Base-by-base conservation (phyloP, 306 rosid species). In the Albizia julibrissin region DNA sequence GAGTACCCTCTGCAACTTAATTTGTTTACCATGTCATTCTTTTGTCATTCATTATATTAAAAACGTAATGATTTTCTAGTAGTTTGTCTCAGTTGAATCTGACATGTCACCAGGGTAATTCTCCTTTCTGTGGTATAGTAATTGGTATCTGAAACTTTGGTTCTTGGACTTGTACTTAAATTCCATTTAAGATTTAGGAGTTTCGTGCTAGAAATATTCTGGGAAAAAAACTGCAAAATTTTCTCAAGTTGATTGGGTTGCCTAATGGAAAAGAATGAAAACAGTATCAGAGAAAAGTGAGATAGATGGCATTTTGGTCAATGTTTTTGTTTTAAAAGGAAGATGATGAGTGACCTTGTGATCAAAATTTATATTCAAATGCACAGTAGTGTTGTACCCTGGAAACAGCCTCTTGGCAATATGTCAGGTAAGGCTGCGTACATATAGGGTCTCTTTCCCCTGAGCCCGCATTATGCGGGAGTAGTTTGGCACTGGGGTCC, bases 1-100 rank as follows among this genome's bases (percentile, higher is more conserved):
- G 88, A 88, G 95, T 75, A 80, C 71, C 76, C 64, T 87, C 61
- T 64, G 72, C 80, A 24, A 21, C 54, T 46, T n/a, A 8, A 10
- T 72, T 66, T 66, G 21, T 66, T n/a, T 3, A 10, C 39, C 56
- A 44, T 71, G 50, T 8, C 18, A 34, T 44, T n/a, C 37, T 69
- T 50, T 72, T 54, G 72, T 56, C 79, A 69, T 18, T 42, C 37
- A 50, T 75, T 50, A 22, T 79, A 34, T 64, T 69, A 62, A 70
- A 74, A 47, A 44, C 58, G 26, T 81, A 56, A 22, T 64, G 19
- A 12, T 74, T 42, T 74, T 34, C 73, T 74, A 15, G 71, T 52
- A 69, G 26, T n/a, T 37, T 14, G 21, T 75, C 37, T 21, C 73
- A 54, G 22, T 26, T 42, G 10, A 42, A 71, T n/a, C 15, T 71